phyloP scores from a whole-genome alignment of 441 rosid genomes.

The Hura crepitans region DNA sequence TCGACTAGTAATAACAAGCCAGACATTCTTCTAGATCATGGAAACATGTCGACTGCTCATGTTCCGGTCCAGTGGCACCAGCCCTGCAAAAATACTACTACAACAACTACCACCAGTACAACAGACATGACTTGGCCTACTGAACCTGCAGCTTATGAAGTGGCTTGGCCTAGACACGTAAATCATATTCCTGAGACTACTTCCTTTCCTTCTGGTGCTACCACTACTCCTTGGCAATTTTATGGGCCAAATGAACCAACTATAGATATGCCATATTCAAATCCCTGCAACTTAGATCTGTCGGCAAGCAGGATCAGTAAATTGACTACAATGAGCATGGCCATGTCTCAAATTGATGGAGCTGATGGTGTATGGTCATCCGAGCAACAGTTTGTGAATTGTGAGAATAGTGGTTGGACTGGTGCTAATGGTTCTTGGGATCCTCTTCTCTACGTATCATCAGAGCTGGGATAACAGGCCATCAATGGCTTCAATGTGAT shows the following conservation, averaged over 20 bases:
- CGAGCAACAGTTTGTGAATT: constrained; percentile 35
- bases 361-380: constrained; percentile 31
- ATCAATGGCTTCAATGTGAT: neutral
- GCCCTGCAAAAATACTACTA: constrained; percentile 10
- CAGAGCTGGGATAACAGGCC: constrained; percentile 26
- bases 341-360: constrained; percentile 26
- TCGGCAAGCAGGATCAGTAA: constrained; percentile 7
- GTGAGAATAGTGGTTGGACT: constrained; percentile 28
- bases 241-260: constrained; percentile 20
- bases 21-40: constrained; percentile 20
- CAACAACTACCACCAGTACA: neutral
- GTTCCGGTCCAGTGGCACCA: constrained; percentile 28
- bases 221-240: constrained; percentile 28
- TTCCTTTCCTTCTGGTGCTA: constrained; percentile 20
- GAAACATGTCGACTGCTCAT: constrained; percentile 16
- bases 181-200: constrained; percentile 25
- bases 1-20: neutral
- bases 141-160: constrained; percentile 24
- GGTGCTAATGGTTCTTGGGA: constrained; percentile 35
- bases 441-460: constrained; percentile 36
- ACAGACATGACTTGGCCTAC: constrained; percentile 28
- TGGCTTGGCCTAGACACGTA: constrained; percentile 32
- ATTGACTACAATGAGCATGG: constrained; percentile 16
- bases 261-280: constrained; percentile 21
- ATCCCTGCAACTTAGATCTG: constrained; percentile 24